Evolutionary conservation across 306 rosid genomes (phyloP).

Genomic region (Benincasa hispida): DNA sequence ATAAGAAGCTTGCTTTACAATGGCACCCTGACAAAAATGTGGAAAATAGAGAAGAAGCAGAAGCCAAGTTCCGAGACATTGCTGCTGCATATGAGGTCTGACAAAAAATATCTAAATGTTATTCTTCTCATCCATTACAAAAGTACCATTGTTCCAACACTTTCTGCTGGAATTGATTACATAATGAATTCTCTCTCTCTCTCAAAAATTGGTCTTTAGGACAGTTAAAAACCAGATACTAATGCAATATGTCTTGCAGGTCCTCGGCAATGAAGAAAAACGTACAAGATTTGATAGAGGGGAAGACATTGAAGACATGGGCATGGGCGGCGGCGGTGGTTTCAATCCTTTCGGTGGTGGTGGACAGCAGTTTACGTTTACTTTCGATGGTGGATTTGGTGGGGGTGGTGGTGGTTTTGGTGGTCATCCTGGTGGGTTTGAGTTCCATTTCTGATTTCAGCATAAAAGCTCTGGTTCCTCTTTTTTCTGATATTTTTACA

Average conservation of each 20-base stretch:
- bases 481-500: neutral
- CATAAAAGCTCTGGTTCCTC: neutral
- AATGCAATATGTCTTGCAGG: conserved; percentile 24
- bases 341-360: conserved; percentile 87
- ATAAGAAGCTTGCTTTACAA: conserved; percentile 95
- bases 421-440: conserved; percentile 51
- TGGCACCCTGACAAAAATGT: conserved; percentile 99
- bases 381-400: conserved; percentile 39
- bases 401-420: conserved; percentile 33
- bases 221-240: neutral
- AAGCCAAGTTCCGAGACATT: conserved; percentile 73
- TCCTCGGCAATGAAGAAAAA: conserved; percentile 83
- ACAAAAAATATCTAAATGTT: neutral
- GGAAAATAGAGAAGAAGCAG: conserved; percentile 86
- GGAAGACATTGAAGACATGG: conserved; percentile 88
- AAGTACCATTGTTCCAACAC: neutral
- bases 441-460: conserved; percentile 52
- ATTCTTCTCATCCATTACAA: neutral
- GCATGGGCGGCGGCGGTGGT: conserved; percentile 61
- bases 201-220: neutral
- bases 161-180: neutral
- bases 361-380: conserved; percentile 61
- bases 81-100: conserved; percentile 95
- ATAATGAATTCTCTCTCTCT: neutral
- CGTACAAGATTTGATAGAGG: conserved; percentile 86